These are phyloP conservation scores for Wickerhamiella shivajii DNA, from an alignment of 805 yeast genomes.

Conservation along the genomic window DNA sequence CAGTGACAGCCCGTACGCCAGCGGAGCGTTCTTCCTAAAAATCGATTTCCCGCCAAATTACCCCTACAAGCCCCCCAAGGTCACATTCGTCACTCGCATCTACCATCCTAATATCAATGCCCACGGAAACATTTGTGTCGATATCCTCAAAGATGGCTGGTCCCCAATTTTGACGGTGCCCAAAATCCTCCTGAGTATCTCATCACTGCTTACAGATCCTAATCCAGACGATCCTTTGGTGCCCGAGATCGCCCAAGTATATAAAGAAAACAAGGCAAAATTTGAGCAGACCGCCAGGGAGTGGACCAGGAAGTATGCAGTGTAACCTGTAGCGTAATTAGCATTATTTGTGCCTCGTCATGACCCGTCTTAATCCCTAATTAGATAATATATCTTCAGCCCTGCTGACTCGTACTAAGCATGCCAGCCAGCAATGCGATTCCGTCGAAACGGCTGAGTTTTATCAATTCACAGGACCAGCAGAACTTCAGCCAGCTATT, in stretches of 20 bases:
- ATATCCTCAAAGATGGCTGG: slow-evolving; percentile 96
- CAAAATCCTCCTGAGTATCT: slow-evolving; percentile 84
- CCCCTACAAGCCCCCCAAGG: slow-evolving; percentile 97
- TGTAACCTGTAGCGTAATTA: slow-evolving; percentile 29
- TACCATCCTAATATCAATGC: slow-evolving; percentile 96
- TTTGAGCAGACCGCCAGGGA: slow-evolving; percentile 95
- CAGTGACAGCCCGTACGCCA: slow-evolving; percentile 72
- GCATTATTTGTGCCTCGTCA: too few species aligned
- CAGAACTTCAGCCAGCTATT: slow-evolving; percentile 73
- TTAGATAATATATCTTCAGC: too few species aligned
- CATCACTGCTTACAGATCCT: slow-evolving; percentile 92
- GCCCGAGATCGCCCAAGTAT: slow-evolving; percentile 94
- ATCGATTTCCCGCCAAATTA: slow-evolving; percentile 98
- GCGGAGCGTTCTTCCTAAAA: slow-evolving; percentile 90
- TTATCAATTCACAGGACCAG: slow-evolving; percentile 76
- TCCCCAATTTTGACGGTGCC: slow-evolving; percentile 96
- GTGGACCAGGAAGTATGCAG: slow-evolving; percentile 98
- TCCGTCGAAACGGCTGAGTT: slow-evolving; percentile 53
- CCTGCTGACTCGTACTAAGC: too few species aligned
- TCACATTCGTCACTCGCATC: slow-evolving; percentile 82
- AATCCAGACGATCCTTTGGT: slow-evolving; percentile 98
- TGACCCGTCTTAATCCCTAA: too few species aligned
- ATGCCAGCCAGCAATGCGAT: slow-evolving; percentile 15
- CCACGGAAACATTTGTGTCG: slow-evolving; percentile 91
- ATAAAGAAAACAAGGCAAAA: slow-evolving; percentile 84